phyloP scores from a whole-genome alignment of 2,329 filamentous ascomycete species.

The Orbilia oligospora region DNA sequence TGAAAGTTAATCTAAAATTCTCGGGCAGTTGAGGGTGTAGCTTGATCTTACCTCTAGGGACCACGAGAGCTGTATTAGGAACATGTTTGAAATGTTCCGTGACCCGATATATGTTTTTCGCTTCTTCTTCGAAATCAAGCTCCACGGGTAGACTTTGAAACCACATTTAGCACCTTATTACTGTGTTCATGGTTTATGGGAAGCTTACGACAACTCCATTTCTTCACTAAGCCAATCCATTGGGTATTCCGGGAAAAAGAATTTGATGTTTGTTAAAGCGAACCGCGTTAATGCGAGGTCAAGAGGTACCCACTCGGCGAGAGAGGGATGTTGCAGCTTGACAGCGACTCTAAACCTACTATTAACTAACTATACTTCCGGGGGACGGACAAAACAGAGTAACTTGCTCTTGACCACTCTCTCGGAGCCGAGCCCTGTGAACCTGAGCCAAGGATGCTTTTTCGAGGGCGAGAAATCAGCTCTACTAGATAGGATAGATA shows the following conservation, averaged over 20 bases:
- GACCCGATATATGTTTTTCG: conserved; percentile 83
- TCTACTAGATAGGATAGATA: conserved; percentile 26
- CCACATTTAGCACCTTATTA: not conserved
- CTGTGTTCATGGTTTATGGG: not conserved
- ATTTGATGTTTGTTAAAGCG: conserved; percentile 89
- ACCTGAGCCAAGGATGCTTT: conserved; percentile 91
- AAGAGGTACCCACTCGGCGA: conserved; percentile 90
- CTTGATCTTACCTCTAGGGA: conserved; percentile 75
- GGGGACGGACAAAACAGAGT: not conserved
- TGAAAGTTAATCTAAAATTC: not conserved
- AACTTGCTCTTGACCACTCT: conserved; percentile 77
- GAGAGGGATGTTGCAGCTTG: conserved; percentile 92
- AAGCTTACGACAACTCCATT: conserved; percentile 80
- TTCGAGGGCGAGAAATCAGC: conserved; percentile 16
- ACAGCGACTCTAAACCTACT: conserved; percentile 79
- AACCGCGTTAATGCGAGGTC: conserved; percentile 89
- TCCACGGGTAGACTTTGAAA: conserved; percentile 80
- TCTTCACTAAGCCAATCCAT: conserved; percentile 94
- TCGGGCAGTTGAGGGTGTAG: not conserved
- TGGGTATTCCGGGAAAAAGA: conserved; percentile 97
- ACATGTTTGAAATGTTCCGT: conserved; percentile 84
- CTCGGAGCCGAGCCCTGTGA: conserved; percentile 86
- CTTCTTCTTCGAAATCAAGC: conserved; percentile 89
- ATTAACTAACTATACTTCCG: not conserved
- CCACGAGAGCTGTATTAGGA: conserved; percentile 82